Evolutionary conservation across 2,329 filamentous ascomycete species (phyloP), one percentile per base, ranked within the genome.

Genomic region (Didymella sp.): DNA sequence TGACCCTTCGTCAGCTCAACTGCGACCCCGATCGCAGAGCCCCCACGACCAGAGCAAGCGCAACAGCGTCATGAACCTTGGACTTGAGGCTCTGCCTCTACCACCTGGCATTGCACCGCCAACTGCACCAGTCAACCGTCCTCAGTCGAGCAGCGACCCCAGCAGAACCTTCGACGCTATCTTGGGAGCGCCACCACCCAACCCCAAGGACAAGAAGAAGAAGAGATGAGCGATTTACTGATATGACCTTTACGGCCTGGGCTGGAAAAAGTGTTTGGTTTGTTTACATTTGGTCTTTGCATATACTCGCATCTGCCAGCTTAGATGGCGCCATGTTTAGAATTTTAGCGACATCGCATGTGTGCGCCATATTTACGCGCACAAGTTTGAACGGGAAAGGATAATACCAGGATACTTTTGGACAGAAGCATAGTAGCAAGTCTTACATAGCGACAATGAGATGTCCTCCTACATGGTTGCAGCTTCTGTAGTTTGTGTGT

Each of bases 111-210:
- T 81, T 30, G 72, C 72, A 24, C 78, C 79, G 9, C 64, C 68
- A n/a, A 59, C 58, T 24, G 61, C 59, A 31, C 64, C 68, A 7
- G 40, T 59, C 22, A 38, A 67, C 33, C 64, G 72, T 48, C 73
- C 73, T 4, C 61, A 55, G 11, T 72, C 72, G 33, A 68, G 66
- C 50, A 72, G 73, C 57, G 75, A 77, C 54, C 73, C 78, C 15
- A 79, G 57, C 52, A 80, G 79, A 70, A 82, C 80, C 1, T 82
- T 82, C 60, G 80, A 82, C 66, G 75, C 76, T 15, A 82, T 82
- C 43, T 60, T 82, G n/a, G 75, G 70, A 8, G 60, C 65, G 4
- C 38, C 64, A 19, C 58, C 63, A 25, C 56, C 64, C 12, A 61
- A 62, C 7, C 62, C 68, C 21, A 71, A 71, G 53, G 61, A 71